These are phyloP conservation scores for Casaregolazyma suthepensis DNA, from an alignment of 1,139 yeast species.

Conservation along the genomic window DNA sequence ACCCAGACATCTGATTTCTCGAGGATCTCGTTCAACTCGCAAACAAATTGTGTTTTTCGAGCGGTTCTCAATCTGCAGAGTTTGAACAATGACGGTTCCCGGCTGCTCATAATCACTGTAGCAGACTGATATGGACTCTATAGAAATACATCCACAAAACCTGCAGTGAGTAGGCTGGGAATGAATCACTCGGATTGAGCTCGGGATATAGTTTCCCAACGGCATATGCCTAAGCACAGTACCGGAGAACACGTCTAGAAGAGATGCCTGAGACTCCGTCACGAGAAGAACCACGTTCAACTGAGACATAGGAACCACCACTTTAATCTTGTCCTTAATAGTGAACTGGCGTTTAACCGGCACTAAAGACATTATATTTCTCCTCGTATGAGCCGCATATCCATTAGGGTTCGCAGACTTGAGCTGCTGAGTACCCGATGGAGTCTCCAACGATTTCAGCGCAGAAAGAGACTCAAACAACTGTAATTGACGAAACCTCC, in stretches of 20 bases:
- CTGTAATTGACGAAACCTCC: constrained; percentile 52
- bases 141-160: constrained; percentile 85
- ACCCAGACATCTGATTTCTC: constrained; percentile 85
- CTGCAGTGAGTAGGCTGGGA: constrained; percentile 83
- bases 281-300: constrained; percentile 28
- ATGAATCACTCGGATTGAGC: constrained; percentile 62
- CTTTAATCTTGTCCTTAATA: constrained; percentile 15
- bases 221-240: constrained; percentile 48
- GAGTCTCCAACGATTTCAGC: not conserved
- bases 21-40: constrained; percentile 85
- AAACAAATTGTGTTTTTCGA: constrained; percentile 77
- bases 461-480: constrained; percentile 36
- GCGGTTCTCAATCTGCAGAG: constrained; percentile 63
- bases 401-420: not conserved
- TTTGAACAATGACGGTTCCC: constrained; percentile 60
- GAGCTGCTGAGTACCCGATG: not conserved
- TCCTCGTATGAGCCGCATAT: not conserved
- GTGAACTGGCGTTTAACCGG: constrained; percentile 17
- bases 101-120: constrained; percentile 55
- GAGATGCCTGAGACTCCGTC: constrained; percentile 24
- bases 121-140: constrained; percentile 62
- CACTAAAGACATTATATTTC: constrained; percentile 6
- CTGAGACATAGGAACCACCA: constrained; percentile 27
- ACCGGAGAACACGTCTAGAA: constrained; percentile 76
- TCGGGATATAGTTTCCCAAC: constrained; percentile 58